Evolutionary conservation across 306 rosid genomes (phyloP), one percentile per base, ranked within the genome.

Genomic region (Castanea crenata): DNA sequence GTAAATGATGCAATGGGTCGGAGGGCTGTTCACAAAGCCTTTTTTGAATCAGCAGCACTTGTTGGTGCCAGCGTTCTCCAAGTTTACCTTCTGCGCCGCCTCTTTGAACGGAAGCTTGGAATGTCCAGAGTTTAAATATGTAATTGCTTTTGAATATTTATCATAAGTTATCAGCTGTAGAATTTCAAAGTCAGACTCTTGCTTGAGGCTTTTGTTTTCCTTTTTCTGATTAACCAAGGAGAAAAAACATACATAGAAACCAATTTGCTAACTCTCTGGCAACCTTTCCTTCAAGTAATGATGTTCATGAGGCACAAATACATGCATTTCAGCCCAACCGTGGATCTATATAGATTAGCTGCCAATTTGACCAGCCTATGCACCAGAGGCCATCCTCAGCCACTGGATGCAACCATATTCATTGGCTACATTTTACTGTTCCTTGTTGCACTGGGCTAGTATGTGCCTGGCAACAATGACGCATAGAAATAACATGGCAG

Each of bases 11-110:
- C 86, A 80, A 82, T 87, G 94, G 80, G 89, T 81, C 56, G 25
- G 46, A 90, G 94, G 76, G 88, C 94, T 3, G 11, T 92, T 68
- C 89, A 90, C 76, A 90, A 92, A 85, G 94, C 91, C 49, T n/a
- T 87, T 44, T 80, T 90, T 34, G 93, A 88, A 78, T 87, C 92
- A 8, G 86, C 86, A 79, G 90, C 90, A 58, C 87, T 91, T 21
- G 62, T 91, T 14, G 91, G 91, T 71, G 86, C 90, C 38, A 91
- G 94, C 21, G 41, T 58, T 68, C 89, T 90, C 80, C 94, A 92
- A 85, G 90, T 92, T 76, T 87, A 82, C 85, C 91, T 88, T 74
- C 91, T 92, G 12, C 91, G 81, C 18, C 82, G 89, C 73, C 94
- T 90, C 38, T 88, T 90, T 56, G 90, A 90, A 9, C 69, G 83